Percentiles rank a stretch among this genome's conserved stretches.
These are phyloP conservation scores for Trichaptum fuscoviolaceum DNA, from an alignment of 768 basidiomycete species.

Conservation along the genomic window DNA sequence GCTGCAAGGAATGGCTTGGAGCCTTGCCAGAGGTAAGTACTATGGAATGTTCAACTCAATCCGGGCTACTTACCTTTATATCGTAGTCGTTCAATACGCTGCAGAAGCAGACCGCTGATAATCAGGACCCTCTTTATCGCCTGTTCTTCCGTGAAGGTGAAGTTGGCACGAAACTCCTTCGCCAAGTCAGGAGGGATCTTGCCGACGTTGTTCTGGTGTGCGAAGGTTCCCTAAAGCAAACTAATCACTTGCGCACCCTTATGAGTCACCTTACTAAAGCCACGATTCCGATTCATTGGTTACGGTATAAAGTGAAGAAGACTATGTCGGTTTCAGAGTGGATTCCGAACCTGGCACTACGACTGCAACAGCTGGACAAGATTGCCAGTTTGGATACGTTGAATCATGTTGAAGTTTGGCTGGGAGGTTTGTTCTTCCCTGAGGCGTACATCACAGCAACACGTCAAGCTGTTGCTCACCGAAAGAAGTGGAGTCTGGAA, in stretches of 20 bases:
- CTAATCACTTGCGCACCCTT: conserved; percentile 88
- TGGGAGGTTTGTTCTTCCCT: conserved; percentile 94
- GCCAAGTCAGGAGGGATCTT: conserved; percentile 76
- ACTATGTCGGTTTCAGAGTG: conserved; percentile 79
- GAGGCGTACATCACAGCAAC: conserved; percentile 96
- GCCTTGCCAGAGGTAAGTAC: conserved; percentile 66
- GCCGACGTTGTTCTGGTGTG: conserved; percentile 78
- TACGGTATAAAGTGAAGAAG: conserved; percentile 81
- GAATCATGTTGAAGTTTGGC: conserved; percentile 76
- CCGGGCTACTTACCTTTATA: not conserved
- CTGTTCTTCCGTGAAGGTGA: conserved; percentile 84
- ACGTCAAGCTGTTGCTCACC: conserved; percentile 91
- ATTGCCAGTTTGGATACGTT: conserved; percentile 62
- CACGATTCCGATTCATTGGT: conserved; percentile 88
- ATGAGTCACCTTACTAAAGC: conserved; percentile 91
- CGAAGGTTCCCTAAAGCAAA: conserved; percentile 86
- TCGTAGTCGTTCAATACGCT: conserved; percentile 59
- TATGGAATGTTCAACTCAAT: not conserved
- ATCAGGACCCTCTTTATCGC: conserved; percentile 81
- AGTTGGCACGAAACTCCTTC: conserved; percentile 76
- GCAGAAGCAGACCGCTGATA: conserved; percentile 60
- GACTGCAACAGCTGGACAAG: conserved; percentile 76
- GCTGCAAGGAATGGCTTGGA: conserved; percentile 79
- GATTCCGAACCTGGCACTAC: conserved; percentile 76
- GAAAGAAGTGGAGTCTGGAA: conserved; percentile 89